Base-by-base conservation (phyloP, 2,329 filamentous ascomycete species). In the Tricladium varicosporioides region DNA sequence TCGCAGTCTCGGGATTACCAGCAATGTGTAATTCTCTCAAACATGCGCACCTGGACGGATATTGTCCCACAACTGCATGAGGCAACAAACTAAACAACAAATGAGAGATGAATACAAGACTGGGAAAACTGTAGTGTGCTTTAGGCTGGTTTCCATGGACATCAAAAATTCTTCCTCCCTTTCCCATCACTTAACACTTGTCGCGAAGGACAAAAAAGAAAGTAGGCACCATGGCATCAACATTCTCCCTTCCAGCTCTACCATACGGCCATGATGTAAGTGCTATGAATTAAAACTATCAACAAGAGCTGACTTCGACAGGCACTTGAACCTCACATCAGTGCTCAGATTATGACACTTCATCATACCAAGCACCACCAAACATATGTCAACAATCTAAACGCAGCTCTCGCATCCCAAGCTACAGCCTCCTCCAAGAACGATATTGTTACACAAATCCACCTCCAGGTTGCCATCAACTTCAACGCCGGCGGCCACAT, bases 401-500 rank as follows among this genome's bases (percentile, higher is more conserved):
- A 92, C 75, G 78, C 77, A 55, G 84, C 85, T 0, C 76, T 90
- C 52, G 74, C 79, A 67, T 78, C 81, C 13, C 86, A 89, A 61
- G 75, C 78, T 51, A 73, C 78, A 4, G 84, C 86, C 14, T 75
- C 81, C 2, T 70, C 77, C 19, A 74, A 79, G 43, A 77, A 78
- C 62, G 83, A 91, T 63, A 79, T 89, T 53, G 76, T 82, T 4
- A 75, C 79, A 3, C 86, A 91, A 64, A 82, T 91, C 55, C 75
- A 81, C 15, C 80, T 91, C n/a, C 86, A 88, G 66, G 76, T 80
- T 15, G 82, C 82, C 60, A 85, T 96, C 76, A 89, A 88, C 68
- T 96, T 96, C 81, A 91, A 96, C 72, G 92, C 88, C 49, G 92
- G 92, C 45, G 92, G 92, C 5, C 92, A 96, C 78, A 87, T 95